A percentile compares a stretch with the other conserved stretches of the same genome.
phyloP scores from a whole-genome alignment of 345 rosid species.

The Camelina hispida region DNA sequence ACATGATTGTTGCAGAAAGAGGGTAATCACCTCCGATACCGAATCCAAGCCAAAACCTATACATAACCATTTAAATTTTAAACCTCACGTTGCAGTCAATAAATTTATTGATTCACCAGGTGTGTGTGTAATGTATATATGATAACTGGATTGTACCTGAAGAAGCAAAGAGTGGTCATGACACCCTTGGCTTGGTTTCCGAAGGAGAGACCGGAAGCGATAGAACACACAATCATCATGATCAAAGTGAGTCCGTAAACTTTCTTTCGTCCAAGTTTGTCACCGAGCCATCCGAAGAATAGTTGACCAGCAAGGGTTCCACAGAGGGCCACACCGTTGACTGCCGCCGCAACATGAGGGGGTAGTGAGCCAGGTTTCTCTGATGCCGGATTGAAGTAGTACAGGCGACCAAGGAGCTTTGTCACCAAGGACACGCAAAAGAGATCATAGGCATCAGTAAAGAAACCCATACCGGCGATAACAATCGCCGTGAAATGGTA shows the following conservation, averaged over 20 bases:
- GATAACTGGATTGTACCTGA: conserved; percentile 28
- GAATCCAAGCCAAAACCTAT: conserved; percentile 49
- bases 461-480: conserved; percentile 57
- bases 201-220: conserved; percentile 49
- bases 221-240: conserved; percentile 46
- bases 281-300: conserved; percentile 54
- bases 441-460: conserved; percentile 56
- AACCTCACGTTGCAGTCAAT: background rate
- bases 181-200: conserved; percentile 35
- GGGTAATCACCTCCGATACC: conserved; percentile 49
- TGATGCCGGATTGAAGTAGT: conserved; percentile 44
- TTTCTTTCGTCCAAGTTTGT: conserved; percentile 50
- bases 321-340: conserved; percentile 47
- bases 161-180: conserved; percentile 52
- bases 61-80: background rate
- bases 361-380: conserved; percentile 48
- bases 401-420: conserved; percentile 53
- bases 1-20: conserved; percentile 50
- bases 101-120: background rate
- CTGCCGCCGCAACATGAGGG: conserved; percentile 46
- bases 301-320: conserved; percentile 50
- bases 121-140: background rate
- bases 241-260: conserved; percentile 51
- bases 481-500: conserved; percentile 55
- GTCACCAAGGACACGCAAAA: conserved; percentile 52